Base-by-base conservation (phyloP, 208 protist genomes). In the Trichomonas gallinae region DNA sequence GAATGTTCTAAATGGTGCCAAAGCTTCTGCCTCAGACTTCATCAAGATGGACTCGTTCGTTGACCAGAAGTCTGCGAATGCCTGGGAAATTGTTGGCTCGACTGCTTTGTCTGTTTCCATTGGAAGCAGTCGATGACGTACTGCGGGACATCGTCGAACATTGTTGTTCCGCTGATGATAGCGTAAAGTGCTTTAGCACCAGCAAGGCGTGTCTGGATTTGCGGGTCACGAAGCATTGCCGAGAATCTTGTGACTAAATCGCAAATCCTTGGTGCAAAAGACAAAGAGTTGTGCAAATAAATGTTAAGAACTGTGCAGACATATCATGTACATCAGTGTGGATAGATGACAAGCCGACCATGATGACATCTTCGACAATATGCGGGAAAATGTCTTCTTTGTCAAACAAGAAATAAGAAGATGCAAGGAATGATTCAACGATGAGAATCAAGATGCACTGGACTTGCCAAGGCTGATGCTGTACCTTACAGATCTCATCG, bases 141-240 rank as follows among this genome's bases (percentile, higher is more conserved):
- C 51, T 93, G 87, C 13, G 87, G 87, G 6, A 93, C 87, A 93
- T 93, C 40, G 51, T 93, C 44, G 38, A 93, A 93, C 44, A 93
- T 17, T 26, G 45, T 26, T 51, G 87, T 93, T 38, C 87, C 87
- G 21, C 10, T 40, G 45, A 93, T 93, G 31, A 93, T 51, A 48
- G 87, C 23, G 1, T 44, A 34, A 34, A 93, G 31, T 26, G 40
- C 87, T 51, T 93, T 93, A 26, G 87, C 87, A 15, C 87, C 87
- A 26, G 87, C 87, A 17, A 93, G 15, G 48, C 87, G 48, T 38
- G 87, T 51, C 38, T 48, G 45, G 2, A 13, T 58, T 36, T 93
- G 40, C 36, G 8, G 17, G 36, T 93, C 44, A 34, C 31, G 11
- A 38, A 93, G 31, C 87, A 51, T 93, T 34, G 17, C 34, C 0